phyloP scores from a whole-genome alignment of 2,329 filamentous ascomycete genomes.

The Fusarium denticulatum region DNA sequence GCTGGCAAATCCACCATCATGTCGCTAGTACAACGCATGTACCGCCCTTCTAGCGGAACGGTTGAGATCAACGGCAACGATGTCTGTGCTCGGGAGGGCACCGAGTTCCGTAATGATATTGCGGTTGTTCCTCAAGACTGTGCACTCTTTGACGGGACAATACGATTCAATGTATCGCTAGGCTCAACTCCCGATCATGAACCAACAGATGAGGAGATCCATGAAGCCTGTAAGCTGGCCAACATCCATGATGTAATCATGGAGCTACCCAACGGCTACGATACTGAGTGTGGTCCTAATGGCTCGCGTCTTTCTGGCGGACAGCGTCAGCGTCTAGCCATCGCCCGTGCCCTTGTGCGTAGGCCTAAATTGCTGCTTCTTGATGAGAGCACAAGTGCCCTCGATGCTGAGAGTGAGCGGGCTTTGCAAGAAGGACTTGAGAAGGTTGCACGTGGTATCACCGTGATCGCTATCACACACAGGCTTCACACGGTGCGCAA shows the following conservation, averaged over 20 bases:
- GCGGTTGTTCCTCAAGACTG: constrained; percentile 68
- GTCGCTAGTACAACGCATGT: constrained; percentile 62
- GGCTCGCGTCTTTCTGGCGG: constrained; percentile 80
- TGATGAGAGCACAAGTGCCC: constrained; percentile 82
- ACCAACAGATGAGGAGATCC: constrained; percentile 68
- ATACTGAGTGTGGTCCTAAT: constrained; percentile 75
- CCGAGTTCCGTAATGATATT: constrained; percentile 61
- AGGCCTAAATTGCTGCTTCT: constrained; percentile 78
- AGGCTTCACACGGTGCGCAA: constrained; percentile 65
- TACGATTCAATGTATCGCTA: constrained; percentile 66
- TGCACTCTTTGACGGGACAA: constrained; percentile 66
- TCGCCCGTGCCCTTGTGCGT: constrained; percentile 79
- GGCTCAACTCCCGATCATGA: constrained; percentile 64
- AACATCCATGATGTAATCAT: constrained; percentile 77
- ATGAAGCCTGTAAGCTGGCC: constrained; percentile 72
- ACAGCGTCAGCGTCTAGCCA: constrained; percentile 80
- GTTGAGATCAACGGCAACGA: constrained; percentile 59
- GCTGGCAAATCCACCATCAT: constrained; percentile 75
- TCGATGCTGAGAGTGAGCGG: constrained; percentile 76
- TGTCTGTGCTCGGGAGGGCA: constrained; percentile 54
- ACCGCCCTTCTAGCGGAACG: constrained; percentile 53
- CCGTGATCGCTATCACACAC: constrained; percentile 68
- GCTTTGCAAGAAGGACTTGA: constrained; percentile 74
- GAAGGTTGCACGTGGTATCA: constrained; percentile 62
- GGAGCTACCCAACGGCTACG: constrained; percentile 70